These are phyloP conservation scores for Allantophomopsis lycopodina DNA, from an alignment of 2,329 filamentous ascomycete species.

Conservation along the genomic window DNA sequence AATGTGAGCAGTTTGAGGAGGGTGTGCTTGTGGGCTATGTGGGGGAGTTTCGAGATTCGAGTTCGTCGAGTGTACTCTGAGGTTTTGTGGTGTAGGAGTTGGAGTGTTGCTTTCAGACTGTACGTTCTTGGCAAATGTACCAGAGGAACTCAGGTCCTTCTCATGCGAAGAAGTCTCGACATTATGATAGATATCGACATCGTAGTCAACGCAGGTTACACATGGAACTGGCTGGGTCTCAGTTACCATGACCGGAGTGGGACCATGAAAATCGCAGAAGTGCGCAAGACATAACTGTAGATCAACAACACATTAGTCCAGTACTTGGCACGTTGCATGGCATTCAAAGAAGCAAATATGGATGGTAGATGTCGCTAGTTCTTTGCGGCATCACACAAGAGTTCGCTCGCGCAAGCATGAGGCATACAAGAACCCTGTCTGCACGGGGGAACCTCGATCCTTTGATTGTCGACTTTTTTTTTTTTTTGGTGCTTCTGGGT, in stretches of 20 bases:
- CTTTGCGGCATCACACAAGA: slow-evolving; percentile 4
- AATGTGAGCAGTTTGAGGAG: slow-evolving; percentile 15
- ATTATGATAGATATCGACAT: slow-evolving; percentile 5
- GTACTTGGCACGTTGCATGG: slow-evolving; percentile 1
- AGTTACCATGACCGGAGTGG: slow-evolving; percentile 56
- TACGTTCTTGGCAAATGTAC: background rate
- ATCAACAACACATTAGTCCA: slow-evolving; percentile 1
- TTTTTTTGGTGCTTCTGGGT: background rate
- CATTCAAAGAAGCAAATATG: slow-evolving; percentile 1
- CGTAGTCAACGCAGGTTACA: slow-evolving; percentile 37
- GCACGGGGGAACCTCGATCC: background rate
- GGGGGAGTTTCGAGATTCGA: slow-evolving; percentile 37
- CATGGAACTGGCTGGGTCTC: slow-evolving; percentile 50
- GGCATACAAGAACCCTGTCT: slow-evolving; percentile 1
- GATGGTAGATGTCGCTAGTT: slow-evolving; percentile 4
- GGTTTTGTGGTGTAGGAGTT: slow-evolving; percentile 1
- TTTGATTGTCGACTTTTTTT: background rate
- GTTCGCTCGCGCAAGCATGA: slow-evolving; percentile 5
- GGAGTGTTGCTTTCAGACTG: slow-evolving; percentile 5
- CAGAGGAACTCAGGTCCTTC: background rate
- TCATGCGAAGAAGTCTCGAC: slow-evolving; percentile 1
- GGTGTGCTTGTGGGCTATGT: slow-evolving; percentile 32
- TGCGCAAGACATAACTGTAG: slow-evolving; percentile 53
- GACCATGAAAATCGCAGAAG: slow-evolving; percentile 58
- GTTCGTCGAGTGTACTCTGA: slow-evolving; percentile 19